These are phyloP conservation scores for Panaeolus cyanescens DNA, from an alignment of 768 basidiomycete species.

Conservation along the genomic window DNA sequence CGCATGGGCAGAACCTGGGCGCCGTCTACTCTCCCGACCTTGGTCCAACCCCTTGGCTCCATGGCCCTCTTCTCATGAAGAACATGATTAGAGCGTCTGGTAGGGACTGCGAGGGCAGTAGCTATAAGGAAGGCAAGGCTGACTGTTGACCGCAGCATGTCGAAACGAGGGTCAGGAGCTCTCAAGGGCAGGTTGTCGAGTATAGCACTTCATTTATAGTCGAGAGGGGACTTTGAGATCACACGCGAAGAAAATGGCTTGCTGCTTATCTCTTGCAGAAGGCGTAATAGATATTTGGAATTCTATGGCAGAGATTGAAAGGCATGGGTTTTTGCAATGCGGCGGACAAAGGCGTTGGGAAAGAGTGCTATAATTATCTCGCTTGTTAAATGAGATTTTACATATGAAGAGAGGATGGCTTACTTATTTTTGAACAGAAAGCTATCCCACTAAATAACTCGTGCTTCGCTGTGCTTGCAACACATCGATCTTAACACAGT, in stretches of 20 bases:
- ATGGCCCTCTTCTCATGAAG: conserved; percentile 28
- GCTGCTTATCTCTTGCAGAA: not conserved
- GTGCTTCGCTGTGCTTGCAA: too few species aligned
- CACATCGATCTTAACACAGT: not conserved
- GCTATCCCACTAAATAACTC: too few species aligned
- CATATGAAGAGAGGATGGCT: not conserved
- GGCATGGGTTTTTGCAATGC: not conserved
- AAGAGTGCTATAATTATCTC: not conserved
- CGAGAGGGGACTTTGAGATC: not conserved
- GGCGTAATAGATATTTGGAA: not conserved
- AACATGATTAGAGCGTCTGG: conserved; percentile 22
- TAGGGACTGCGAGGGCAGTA: conserved; percentile 12
- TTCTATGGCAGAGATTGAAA: not conserved
- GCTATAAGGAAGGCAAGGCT: conserved; percentile 2
- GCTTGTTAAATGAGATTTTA: not conserved
- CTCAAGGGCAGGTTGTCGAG: not conserved
- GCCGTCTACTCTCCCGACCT: conserved; percentile 21
- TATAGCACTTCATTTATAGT: not conserved
- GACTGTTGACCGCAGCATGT: not conserved
- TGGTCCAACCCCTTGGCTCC: conserved; percentile 27
- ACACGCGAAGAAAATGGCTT: not conserved
- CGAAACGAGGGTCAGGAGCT: not conserved
- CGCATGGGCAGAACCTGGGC: conserved; percentile 43
- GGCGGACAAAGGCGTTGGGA: not conserved
- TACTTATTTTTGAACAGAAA: not conserved